phyloP scores from a whole-genome alignment of 2,329 filamentous ascomycete genomes.

The Neonectria punicea region DNA sequence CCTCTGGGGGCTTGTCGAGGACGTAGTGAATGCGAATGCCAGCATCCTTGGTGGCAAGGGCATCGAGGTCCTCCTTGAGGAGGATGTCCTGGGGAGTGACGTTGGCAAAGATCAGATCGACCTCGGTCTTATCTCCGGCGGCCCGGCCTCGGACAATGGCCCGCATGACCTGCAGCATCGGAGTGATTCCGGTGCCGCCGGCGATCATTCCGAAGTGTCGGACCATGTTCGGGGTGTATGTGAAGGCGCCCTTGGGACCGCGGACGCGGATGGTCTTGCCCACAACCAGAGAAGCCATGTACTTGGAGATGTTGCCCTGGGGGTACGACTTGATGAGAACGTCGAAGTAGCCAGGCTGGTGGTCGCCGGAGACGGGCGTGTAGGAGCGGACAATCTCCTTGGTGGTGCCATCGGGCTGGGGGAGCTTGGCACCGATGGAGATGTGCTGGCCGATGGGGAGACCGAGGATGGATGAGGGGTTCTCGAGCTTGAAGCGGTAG shows the following conservation, averaged over 20 bases:
- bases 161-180: slow-evolving; percentile 96
- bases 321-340: slow-evolving; percentile 98
- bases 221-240: slow-evolving; percentile 97
- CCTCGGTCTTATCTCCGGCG: slow-evolving; percentile 84
- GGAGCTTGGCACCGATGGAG: slow-evolving; percentile 84
- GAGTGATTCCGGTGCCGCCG: slow-evolving; percentile 96
- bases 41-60: slow-evolving; percentile 78
- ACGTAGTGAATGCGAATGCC: slow-evolving; percentile 93
- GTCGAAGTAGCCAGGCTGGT: slow-evolving; percentile 92
- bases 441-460: slow-evolving; percentile 99
- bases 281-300: slow-evolving; percentile 84
- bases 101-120: slow-evolving; percentile 97
- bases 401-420: slow-evolving; percentile 72
- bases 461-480: slow-evolving; percentile 82
- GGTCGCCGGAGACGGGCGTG: slow-evolving; percentile 90
- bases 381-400: slow-evolving; percentile 93
- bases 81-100: slow-evolving; percentile 93
- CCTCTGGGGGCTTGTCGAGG: slow-evolving; percentile 92
- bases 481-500: slow-evolving; percentile 92
- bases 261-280: slow-evolving; percentile 90
- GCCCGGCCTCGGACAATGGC: slow-evolving; percentile 86
- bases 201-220: slow-evolving; percentile 98
- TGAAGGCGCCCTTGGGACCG: slow-evolving; percentile 97
- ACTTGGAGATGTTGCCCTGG: slow-evolving; percentile 95
- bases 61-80: slow-evolving; percentile 89